Evolutionary conservation across 176 grass and related monocot species (phyloP).

Genomic region (Poa annua): DNA sequence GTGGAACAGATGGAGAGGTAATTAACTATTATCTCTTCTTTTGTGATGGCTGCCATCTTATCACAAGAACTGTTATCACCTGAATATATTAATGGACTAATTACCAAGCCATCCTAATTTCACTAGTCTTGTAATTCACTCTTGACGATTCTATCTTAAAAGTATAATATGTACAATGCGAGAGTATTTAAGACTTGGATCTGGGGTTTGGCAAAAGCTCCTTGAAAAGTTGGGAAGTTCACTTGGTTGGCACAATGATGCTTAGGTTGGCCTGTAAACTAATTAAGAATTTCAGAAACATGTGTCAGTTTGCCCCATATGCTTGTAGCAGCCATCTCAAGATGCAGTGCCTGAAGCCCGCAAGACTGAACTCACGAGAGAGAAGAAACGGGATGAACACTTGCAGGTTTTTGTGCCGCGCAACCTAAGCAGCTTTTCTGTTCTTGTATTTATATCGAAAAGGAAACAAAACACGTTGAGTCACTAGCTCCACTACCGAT

Average conservation of each 20-base stretch:
- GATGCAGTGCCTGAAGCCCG: background rate
- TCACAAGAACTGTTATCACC: too few species aligned
- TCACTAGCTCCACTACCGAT: too few species aligned
- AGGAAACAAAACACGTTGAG: too few species aligned
- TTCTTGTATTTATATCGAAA: too few species aligned
- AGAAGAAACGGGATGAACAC: too few species aligned
- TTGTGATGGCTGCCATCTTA: background rate
- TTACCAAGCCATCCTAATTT: background rate
- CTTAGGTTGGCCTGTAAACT: background rate
- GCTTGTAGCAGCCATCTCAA: slow-evolving; percentile 5
- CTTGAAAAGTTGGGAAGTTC: background rate
- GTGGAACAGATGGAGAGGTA: slow-evolving; percentile 83
- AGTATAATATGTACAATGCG: background rate
- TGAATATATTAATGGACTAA: too few species aligned
- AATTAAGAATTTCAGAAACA: background rate
- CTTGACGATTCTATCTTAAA: background rate
- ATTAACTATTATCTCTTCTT: background rate
- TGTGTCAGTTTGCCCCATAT: background rate
- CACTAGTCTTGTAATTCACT: background rate
- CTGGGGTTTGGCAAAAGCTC: background rate
- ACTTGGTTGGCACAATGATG: background rate
- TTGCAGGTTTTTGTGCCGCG: too few species aligned
- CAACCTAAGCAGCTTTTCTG: too few species aligned
- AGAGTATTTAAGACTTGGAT: background rate
- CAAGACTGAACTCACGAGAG: too few species aligned